Base-by-base conservation (phyloP, 1,284 basidiomycete genomes). In the Naganishia cerealis region DNA sequence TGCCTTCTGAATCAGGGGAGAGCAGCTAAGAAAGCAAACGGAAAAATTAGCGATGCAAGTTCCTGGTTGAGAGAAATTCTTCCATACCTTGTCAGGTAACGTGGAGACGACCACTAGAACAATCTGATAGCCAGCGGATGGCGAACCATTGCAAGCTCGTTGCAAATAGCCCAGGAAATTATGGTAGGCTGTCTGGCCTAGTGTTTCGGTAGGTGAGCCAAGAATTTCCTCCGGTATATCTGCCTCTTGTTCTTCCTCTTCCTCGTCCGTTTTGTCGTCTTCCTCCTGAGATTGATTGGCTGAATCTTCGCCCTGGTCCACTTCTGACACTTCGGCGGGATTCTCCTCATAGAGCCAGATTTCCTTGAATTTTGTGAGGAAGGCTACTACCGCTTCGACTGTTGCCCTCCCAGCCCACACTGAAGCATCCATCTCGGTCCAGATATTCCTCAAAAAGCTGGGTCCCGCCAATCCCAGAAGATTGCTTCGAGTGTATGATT, bases 91-190 rank as follows among this genome's bases (percentile, higher is more conserved):
- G 3, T 82, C 75, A 7, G 91, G 90, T 33, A 95, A 86, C 0
- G 90, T 92, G 0, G 90, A 89, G 4, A 95, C 75, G 29, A 93
- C 84, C 46, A 94, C 81, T 10, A 94, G 80, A 38, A 94, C 82
- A 0, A 87, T 84, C 0, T 90, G 90, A 75, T 93, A 94, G 3
- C 88, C 89, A 71, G 88, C 84, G 3, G 84, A 72, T 0, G 91
- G 88, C n/a, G 87, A 87, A 0, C 88, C 89, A 12, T 85, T 85
- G 76, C 91, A 94, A 9, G 87, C 90, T 0, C 86, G 79, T 71
- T 87, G 83, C 18, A 94, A 83, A 80, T 92, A 93, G 36, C 83
- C 83, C 33, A 90, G 77, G 77, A 94, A 91, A 43, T 88, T 48
- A 3, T 55, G 54, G 40, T 68, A 71, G 10, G 66, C 66, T 16